phyloP scores from a whole-genome alignment of 257 asterid species.

The Nicotiana obtusifolia region DNA sequence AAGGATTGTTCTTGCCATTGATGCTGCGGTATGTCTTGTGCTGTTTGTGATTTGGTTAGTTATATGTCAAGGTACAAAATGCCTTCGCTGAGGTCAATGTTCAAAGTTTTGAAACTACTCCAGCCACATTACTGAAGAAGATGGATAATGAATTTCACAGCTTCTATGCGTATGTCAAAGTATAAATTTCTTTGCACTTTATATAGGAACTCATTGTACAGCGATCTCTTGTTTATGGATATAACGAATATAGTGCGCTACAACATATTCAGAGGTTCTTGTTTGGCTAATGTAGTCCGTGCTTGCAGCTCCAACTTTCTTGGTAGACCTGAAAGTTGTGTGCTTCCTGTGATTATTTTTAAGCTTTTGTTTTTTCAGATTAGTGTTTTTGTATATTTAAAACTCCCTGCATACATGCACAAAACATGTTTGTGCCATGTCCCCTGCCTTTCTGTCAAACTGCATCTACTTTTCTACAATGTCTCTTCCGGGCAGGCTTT shows the following conservation, averaged over 20 bases:
- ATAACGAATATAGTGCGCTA: not conserved
- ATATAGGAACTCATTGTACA: not conserved
- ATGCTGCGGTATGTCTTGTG: slow-evolving; percentile 47
- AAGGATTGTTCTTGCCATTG: slow-evolving; percentile 55
- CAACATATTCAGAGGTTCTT: not conserved
- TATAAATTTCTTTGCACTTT: not conserved
- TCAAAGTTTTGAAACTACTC: not conserved
- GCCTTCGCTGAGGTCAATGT: slow-evolving; percentile 33
- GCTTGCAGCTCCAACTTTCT: not conserved
- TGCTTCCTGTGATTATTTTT: not conserved
- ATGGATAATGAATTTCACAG: not conserved
- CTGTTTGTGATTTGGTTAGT: slow-evolving; percentile 57
- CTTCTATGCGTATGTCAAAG: not conserved
- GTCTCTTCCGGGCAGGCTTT: not conserved
- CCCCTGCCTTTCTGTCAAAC: not conserved
- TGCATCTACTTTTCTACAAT: not conserved
- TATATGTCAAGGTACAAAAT: slow-evolving; percentile 53
- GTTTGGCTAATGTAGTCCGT: not conserved
- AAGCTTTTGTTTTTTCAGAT: not conserved
- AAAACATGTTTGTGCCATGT: not conserved
- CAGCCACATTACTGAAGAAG: not conserved
- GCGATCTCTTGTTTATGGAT: not conserved
- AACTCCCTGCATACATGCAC: not conserved
- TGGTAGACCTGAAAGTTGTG: not conserved
- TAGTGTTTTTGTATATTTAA: not conserved